A percentile compares a stretch with the other conserved stretches of the same genome.
These are phyloP conservation scores for Gossypium gossypioides DNA, from an alignment of 441 rosid genomes.

Conservation along the genomic window DNA sequence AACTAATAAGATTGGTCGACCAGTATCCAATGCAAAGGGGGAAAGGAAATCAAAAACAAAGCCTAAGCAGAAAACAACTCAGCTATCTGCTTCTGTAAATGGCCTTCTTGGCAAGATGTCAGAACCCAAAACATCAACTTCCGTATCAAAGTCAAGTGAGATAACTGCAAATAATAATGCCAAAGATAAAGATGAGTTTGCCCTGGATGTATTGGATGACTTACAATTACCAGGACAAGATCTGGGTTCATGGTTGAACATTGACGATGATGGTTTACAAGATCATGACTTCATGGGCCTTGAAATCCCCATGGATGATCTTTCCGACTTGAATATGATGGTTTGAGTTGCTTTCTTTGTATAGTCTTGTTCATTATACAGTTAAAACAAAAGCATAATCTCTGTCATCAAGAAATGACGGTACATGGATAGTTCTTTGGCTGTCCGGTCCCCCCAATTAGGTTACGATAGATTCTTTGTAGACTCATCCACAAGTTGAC, in stretches of 20 bases:
- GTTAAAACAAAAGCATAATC: conserved; percentile 38
- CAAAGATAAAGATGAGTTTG: conserved; percentile 45
- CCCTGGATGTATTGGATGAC: conserved; percentile 61
- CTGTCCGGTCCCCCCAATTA: conserved; percentile 49
- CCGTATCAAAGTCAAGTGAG: conserved; percentile 41
- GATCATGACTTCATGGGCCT: conserved; percentile 88
- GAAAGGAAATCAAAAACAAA: conserved; percentile 80
- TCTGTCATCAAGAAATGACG: conserved; percentile 47
- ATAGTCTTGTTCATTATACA: conserved; percentile 81
- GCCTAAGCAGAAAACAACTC: conserved; percentile 84
- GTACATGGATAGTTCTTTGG: conserved; percentile 40
- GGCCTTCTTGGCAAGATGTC: conserved; percentile 54
- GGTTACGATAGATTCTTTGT: conserved; percentile 65
- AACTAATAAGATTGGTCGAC: conserved; percentile 71
- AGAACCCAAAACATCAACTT: conserved; percentile 45
- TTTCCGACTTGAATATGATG: conserved; percentile 93
- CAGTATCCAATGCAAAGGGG: conserved; percentile 67
- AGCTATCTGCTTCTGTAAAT: conserved; percentile 63
- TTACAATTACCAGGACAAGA: conserved; percentile 74
- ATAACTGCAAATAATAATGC: conserved; percentile 35
- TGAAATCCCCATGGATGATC: conserved; percentile 99
- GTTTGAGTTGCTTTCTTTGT: conserved; percentile 70
- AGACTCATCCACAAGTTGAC: conserved; percentile 40
- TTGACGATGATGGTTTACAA: conserved; percentile 85
- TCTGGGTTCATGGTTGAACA: conserved; percentile 85